These are phyloP conservation scores for Knufia fluminis DNA, from an alignment of 2,329 filamentous ascomycete genomes.

Conservation along the genomic window DNA sequence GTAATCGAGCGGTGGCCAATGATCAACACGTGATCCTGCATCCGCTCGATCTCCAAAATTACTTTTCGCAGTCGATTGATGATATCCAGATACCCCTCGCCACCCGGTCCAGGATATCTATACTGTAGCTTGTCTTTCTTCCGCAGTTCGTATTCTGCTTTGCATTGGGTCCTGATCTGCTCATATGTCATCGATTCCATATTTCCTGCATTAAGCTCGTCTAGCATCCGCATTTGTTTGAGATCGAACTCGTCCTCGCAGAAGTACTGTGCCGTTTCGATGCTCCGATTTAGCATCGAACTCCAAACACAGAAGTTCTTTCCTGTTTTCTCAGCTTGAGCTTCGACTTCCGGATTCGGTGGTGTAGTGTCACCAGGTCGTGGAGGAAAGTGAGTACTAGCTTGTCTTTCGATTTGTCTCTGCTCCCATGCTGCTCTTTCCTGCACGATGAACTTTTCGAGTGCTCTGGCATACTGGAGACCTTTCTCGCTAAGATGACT, in stretches of 20 bases:
- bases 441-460: slow-evolving; percentile 74
- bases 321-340: slow-evolving; percentile 44
- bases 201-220: slow-evolving; percentile 84
- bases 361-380: slow-evolving; percentile 84
- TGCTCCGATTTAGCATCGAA: slow-evolving; percentile 84
- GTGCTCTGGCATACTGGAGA: slow-evolving; percentile 64
- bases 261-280: slow-evolving; percentile 81
- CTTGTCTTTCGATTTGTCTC: slow-evolving; percentile 68
- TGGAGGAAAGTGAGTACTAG: slow-evolving; percentile 76
- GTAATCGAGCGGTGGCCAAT: slow-evolving; percentile 89
- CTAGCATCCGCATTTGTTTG: slow-evolving; percentile 96
- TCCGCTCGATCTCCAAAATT: slow-evolving; percentile 93
- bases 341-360: slow-evolving; percentile 71
- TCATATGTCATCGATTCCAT: slow-evolving; percentile 95
- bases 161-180: slow-evolving; percentile 70
- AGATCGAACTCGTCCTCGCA: slow-evolving; percentile 93
- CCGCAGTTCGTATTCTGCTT: slow-evolving; percentile 72
- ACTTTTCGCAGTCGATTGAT: slow-evolving; percentile 92
- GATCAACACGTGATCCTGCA: slow-evolving; percentile 88
- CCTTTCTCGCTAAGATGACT: slow-evolving; percentile 75
- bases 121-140: slow-evolving; percentile 85
- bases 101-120: slow-evolving; percentile 89
- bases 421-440: slow-evolving; percentile 75
- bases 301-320: slow-evolving; percentile 98
- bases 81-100: slow-evolving; percentile 92